These are phyloP conservation scores for Termitomyces sp. DNA, from an alignment of 768 basidiomycete species.

Conservation along the genomic window DNA sequence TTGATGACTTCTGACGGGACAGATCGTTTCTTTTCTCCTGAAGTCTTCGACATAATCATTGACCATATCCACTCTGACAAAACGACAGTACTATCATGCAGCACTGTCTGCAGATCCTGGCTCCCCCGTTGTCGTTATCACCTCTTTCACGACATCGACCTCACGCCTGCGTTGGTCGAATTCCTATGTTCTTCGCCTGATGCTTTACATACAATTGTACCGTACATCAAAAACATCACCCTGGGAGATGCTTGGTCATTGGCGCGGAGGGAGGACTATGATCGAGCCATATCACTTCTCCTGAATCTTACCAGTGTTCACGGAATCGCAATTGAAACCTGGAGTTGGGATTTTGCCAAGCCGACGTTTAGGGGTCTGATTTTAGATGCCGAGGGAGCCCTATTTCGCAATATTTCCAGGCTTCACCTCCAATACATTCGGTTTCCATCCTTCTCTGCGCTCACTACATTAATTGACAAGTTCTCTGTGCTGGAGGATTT, in stretches of 20 bases:
- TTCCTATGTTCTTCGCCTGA: constrained; percentile 24
- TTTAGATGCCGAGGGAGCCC: constrained; percentile 24
- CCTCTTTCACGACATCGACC: constrained; percentile 29
- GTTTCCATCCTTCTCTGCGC: constrained; percentile 41
- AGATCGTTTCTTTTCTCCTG: constrained; percentile 28
- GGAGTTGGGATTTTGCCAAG: constrained; percentile 26
- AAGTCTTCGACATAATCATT: constrained; percentile 29
- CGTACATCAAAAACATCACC: constrained; percentile 26
- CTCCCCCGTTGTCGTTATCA: constrained; percentile 26
- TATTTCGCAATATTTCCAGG: constrained; percentile 46
- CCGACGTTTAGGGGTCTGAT: constrained; percentile 34
- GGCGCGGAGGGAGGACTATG: constrained; percentile 12
- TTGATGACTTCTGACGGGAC: constrained; percentile 4
- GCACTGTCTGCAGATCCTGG: constrained; percentile 30
- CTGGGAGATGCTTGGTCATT: constrained; percentile 24
- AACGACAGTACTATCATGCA: constrained; percentile 24
- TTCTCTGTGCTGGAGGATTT: constrained; percentile 46
- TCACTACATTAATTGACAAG: constrained; percentile 44
- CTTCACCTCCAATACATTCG: constrained; percentile 34
- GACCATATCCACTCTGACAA: constrained; percentile 26
- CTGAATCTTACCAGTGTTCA: constrained; percentile 15
- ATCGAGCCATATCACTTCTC: constrained; percentile 18
- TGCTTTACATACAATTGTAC: constrained; percentile 20
- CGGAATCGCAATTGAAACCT: constrained; percentile 21
- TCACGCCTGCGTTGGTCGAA: constrained; percentile 22